phyloP scores from a whole-genome alignment of 306 rosid species.

The Cucurbita pepo region DNA sequence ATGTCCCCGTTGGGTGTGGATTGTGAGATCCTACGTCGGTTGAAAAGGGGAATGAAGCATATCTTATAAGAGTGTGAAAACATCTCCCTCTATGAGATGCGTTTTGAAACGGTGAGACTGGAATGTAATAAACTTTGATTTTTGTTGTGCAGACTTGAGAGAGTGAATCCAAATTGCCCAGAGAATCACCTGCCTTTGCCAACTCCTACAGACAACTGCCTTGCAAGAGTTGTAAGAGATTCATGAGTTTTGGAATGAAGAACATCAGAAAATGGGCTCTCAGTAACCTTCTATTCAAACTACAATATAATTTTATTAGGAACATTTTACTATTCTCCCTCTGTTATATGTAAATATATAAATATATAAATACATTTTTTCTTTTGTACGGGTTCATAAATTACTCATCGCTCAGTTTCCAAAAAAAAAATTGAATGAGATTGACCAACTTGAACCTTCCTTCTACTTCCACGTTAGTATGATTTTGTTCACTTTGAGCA shows the following conservation, averaged over 20 bases:
- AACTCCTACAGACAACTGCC: conserved; percentile 41
- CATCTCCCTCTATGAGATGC: no score
- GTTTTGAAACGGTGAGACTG: no score
- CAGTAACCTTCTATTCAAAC: neutral
- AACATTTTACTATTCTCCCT: neutral
- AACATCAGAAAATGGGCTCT: neutral
- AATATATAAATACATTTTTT: neutral
- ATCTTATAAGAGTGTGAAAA: neutral
- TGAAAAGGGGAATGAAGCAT: no score
- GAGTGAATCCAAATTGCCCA: conserved; percentile 27
- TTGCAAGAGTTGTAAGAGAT: conserved; percentile 33
- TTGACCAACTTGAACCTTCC: no score
- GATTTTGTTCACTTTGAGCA: no score
- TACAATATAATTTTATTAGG: neutral
- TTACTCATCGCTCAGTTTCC: neutral
- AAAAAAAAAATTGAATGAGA: no score
- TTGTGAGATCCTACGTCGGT: no score
- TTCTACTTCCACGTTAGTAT: no score
- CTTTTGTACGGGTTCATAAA: neutral
- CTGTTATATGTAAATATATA: neutral
- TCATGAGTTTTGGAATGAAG: neutral
- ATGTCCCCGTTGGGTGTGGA: no score
- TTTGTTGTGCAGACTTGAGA: conserved; percentile 30
- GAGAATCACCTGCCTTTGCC: conserved; percentile 30
- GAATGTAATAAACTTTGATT: neutral